Base-by-base conservation (phyloP, 352 stramenopile species). In the Elongisporangium anandrum region DNA sequence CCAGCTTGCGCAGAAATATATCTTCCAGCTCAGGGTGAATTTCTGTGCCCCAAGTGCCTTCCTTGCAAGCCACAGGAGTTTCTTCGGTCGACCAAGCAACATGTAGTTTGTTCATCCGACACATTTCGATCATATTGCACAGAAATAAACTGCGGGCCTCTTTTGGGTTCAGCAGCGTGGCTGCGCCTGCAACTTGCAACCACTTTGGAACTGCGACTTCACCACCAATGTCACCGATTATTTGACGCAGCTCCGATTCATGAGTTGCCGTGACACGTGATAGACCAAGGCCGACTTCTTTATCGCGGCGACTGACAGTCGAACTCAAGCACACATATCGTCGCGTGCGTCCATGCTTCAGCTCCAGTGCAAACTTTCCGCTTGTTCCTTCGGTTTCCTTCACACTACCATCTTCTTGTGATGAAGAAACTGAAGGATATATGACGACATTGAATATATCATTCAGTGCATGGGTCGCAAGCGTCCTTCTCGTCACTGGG, bases 371-470 rank as follows among this genome's bases (percentile, higher is more conserved):
- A 66, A 95, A 92, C 54, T 95, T 93, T 3, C 85, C 85, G 10
- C 62, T 79, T 16, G 76, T 73, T 2, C 85, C 85, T 66, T 91
- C 79, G 2, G 85, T 79, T 15, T 73, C 64, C 21, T 77, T 73
- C 3, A 50, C 20, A 29, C 53, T 69, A 24, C 66, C 69, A 17
- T 91, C 73, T 54, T 75, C 65, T 50, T 81, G 66, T 19, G 75
- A 82, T 34, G 84, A 81, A 23, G 84, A 94, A 16, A 94, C 62
- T 3, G 84, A 84, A n/a, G 86, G 81, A 49, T 93, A 95, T 65
- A 95, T 89, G 17, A 94, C 84, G 22, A 93, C 73, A 51, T 94
- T 95, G 65, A 92, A 95, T 9, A 95, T 81, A 54, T 95, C 87
- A 50, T 79, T 90, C 2, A 95, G 59, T 15, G 71, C 70, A 54